These are phyloP conservation scores for Tricholoma matsutake DNA, from an alignment of 768 basidiomycete species.

Conservation along the genomic window DNA sequence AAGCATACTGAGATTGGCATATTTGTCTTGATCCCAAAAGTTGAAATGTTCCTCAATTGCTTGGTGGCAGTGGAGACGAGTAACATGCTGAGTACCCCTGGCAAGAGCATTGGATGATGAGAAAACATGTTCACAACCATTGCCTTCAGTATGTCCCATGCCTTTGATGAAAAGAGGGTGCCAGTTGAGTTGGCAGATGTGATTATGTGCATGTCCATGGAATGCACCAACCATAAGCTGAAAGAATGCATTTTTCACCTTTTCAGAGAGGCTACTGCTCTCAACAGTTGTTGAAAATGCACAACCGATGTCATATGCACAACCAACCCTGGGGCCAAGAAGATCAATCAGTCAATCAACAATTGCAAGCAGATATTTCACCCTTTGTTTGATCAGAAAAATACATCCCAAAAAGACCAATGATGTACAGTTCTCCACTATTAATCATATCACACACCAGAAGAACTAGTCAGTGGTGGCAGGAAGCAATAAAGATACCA, in stretches of 20 bases:
- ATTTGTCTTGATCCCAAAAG: background rate
- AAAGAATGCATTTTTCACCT: background rate
- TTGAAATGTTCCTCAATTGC: background rate
- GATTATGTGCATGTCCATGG: conserved; percentile 7
- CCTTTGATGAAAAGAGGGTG: conserved; percentile 17
- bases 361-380: background rate
- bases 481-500: no score
- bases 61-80: conserved; percentile 4
- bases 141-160: conserved; percentile 11
- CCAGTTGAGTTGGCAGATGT: conserved; percentile 15
- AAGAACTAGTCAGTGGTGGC: no score
- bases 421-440: background rate
- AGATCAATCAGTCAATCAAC: no score
- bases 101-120: conserved; percentile 17
- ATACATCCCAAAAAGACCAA: background rate
- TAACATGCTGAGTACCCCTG: conserved; percentile 10
- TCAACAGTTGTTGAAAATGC: background rate
- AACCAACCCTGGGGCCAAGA: conserved; percentile 1
- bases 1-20: background rate
- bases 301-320: background rate
- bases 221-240: background rate
- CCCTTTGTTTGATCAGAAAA: background rate
- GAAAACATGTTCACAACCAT: conserved; percentile 19
- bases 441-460: no score
- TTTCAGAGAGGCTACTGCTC: background rate